These are phyloP conservation scores for Diphasiastrum complanatum DNA, from an alignment of 83 land plant genomes.

Conservation along the genomic window DNA sequence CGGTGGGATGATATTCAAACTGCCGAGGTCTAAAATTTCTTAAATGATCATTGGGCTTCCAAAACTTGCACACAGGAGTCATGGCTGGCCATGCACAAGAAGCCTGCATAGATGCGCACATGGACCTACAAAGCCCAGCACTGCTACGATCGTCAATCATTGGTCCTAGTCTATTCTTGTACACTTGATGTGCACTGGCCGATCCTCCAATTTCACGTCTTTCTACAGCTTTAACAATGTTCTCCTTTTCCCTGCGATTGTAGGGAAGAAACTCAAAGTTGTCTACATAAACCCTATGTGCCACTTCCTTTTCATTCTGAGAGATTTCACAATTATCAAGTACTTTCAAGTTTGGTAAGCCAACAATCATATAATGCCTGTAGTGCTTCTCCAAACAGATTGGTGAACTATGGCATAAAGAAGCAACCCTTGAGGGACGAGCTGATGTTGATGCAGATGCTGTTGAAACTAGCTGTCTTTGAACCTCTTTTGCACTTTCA, in stretches of 20 bases:
- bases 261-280: constrained; percentile 61
- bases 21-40: constrained; percentile 67
- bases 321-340: constrained; percentile 59
- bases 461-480: constrained; percentile 5
- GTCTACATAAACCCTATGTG: constrained; percentile 31
- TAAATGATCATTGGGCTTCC: constrained; percentile 23
- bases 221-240: constrained; percentile 43
- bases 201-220: constrained; percentile 45
- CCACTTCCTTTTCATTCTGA: constrained; percentile 48
- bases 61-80: constrained; percentile 40
- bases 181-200: constrained; percentile 1
- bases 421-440: constrained; percentile 21
- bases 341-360: constrained; percentile 46
- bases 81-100: constrained; percentile 58
- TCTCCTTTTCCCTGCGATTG: constrained; percentile 45
- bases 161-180: constrained; percentile 15
- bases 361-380: constrained; percentile 58
- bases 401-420: constrained; percentile 48
- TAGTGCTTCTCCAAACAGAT: constrained; percentile 74
- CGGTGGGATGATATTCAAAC: constrained; percentile 80
- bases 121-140: constrained; percentile 48
- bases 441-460: neutral
- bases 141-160: constrained; percentile 26
- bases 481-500: too few relatives aligned
- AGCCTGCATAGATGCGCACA: constrained; percentile 62